A percentile compares a stretch with the other conserved stretches of the same genome.
These are phyloP conservation scores for carrot (Daucus carota) DNA, from an alignment of 129 eudicot genomes.

Conservation along the genomic window DH1_v3.0 NC_030382.2:52478001-52478500, in stretches of 20 bases:
- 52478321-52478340: conserved; percentile 51
- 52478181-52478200: neutral
- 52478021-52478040: conserved; percentile 47
- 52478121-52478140: conserved; percentile 42
- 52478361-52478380: conserved; percentile 67
- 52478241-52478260: conserved; percentile 6
- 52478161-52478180: neutral
- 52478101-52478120: conserved; percentile 28
- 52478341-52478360: conserved; percentile 60
- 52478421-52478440: conserved; percentile 68
- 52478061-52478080: neutral
- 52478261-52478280: conserved; percentile 39
- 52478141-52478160: conserved; percentile 18
- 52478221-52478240: conserved; percentile 17
- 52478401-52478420: conserved; percentile 95
- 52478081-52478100: conserved; percentile 9
- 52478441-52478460: conserved; percentile 72
- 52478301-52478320: conserved; percentile 94
- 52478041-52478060: conserved; percentile 33
- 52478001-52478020: conserved; percentile 46
- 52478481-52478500: conserved; percentile 75
- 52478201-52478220: conserved; percentile 11
- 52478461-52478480: conserved; percentile 78
- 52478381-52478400: conserved; percentile 91
- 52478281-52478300: conserved; percentile 78